Base-by-base conservation (phyloP, 2,329 filamentous ascomycete species). In the Colletotrichum abscissum region DNA sequence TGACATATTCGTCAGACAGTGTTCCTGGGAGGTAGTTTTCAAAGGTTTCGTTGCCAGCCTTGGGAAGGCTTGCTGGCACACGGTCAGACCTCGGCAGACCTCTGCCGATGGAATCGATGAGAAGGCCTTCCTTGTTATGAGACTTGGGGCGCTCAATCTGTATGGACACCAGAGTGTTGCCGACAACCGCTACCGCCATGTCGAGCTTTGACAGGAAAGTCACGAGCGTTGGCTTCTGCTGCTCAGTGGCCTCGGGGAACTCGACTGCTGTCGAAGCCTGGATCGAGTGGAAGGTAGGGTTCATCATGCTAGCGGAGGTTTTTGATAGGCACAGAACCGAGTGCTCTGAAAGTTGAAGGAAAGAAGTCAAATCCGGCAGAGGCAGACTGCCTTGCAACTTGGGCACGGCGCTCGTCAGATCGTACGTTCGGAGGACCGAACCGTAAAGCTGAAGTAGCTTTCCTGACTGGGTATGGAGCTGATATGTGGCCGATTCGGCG, bases 71-170 rank as follows among this genome's bases (percentile, higher is more conserved):
- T n/a, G 59, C 58, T 5, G 66, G 69, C 6, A 76, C 62, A 33
- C 60, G 58, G 14, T 73, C 73, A 22, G 68, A 63, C 56, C 73
- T 73, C 8, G 70, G 70, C 9, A 74, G 83, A 3, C 92, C 93
- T 73, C 92, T 92, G 1, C 93, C 92, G 67, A 95, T 90, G 0
- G 93, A 93, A 78, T 95, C 93, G 42, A 94, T 92, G 30, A 95
- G 83, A 8, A 94, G 85, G 9, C 92, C 92, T 64, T 90, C 88
- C 75, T 86, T 88, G 72, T 86, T 85, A n/a, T 88, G 85, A 58
- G 82, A 84, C 77, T 87, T 87, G 1, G 90, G 90, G 2, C 88
- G 88, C 78, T 92, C 90, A n/a, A 93, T 83, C 77, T 95, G 93
- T 64, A 95, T 86, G 1, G 90, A 92, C 19, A 94, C 85, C 38